Evolutionary conservation across 768 basidiomycete genomes (phyloP), one percentile per base, ranked within the genome.

Genomic region (Hortiboletus campestris): DNA sequence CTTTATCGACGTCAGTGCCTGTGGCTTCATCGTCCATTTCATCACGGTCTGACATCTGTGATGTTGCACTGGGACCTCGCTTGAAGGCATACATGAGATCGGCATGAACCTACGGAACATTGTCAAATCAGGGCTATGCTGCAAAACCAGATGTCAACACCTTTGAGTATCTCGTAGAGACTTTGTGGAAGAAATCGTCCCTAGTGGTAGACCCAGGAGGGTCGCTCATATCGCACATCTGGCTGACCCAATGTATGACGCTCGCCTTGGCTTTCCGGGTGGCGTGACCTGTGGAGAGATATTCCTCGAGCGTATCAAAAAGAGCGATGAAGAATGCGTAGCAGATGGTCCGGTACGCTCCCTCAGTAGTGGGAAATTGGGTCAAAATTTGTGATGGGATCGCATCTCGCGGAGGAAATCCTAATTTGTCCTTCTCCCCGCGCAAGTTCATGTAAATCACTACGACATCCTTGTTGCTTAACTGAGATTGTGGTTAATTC

Each of bases 381-480:
- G 59, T 60, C 28, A 66, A 46, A 16, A 66, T 55, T 8, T 38
- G 9, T 3, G 63, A 44, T 25, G 63, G 60, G 25, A 60, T 41
- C 3, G 6, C 3, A 51, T 67, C 66, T 0, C 53, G 66, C 4
- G 2, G 1, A 17, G 66, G 65, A 32, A 64, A 64, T 2, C 56
- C 40, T 0, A 8, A 28, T 20, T 22, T 6, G 7, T 66, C 65
- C 0, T 10, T 20, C 8, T 20, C 16, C 1, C 1, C 32, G 6
- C 55, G 56, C 12, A 67, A 13, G 51, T 58, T 61, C 49, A 65
- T 61, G 39, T 65, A 64, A 2, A 65, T 35, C 0, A 67, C 66
- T 1, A 62, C 11, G 35, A 61, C 58, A 6, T 28, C n/a, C 11
- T 57, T 65, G 25, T 55, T 54, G 39, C 45, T 29, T 19, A 63